phyloP scores from a whole-genome alignment of 345 rosid genomes.

The Brassica incana region DNA sequence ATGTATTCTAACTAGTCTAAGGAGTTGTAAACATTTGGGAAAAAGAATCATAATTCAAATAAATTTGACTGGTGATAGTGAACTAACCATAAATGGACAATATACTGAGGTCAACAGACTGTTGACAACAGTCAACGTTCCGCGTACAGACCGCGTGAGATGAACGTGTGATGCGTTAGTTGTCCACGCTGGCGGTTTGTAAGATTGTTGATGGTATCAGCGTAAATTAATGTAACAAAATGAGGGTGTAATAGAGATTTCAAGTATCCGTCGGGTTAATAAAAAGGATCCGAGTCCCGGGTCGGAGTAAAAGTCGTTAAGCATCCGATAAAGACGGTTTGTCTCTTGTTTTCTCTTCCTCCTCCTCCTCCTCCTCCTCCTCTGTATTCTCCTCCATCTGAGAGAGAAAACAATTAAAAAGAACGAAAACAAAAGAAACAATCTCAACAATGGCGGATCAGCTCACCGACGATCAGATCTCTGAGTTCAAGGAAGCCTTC shows the following conservation, averaged over 20 bases:
- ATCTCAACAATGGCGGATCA: background rate
- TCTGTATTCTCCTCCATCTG: constrained; percentile 25
- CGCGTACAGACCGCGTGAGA: constrained; percentile 55
- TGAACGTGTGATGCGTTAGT: constrained; percentile 23
- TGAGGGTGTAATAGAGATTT: constrained; percentile 13
- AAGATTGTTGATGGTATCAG: background rate
- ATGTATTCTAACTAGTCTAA: too few species aligned
- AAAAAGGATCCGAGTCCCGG: background rate
- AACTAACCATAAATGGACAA: too few species aligned
- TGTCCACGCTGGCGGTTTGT: constrained; percentile 6
- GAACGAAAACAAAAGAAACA: background rate
- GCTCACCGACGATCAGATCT: constrained; percentile 4
- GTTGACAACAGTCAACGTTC: constrained; percentile 25
- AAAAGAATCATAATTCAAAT: too few species aligned
- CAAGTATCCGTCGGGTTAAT: background rate
- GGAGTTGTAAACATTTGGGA: too few species aligned
- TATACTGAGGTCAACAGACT: too few species aligned
- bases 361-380: background rate
- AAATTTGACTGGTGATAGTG: too few species aligned
- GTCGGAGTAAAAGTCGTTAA: constrained; percentile 24
- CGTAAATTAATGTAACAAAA: background rate
- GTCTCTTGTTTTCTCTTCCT: constrained; percentile 24
- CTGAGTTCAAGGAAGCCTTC: constrained; percentile 4
- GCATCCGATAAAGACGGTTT: constrained; percentile 33
- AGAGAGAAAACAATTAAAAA: background rate